These are phyloP conservation scores for Rhodotorula babjevae DNA, from an alignment of 768 basidiomycete species.

Conservation along the genomic window DNA sequence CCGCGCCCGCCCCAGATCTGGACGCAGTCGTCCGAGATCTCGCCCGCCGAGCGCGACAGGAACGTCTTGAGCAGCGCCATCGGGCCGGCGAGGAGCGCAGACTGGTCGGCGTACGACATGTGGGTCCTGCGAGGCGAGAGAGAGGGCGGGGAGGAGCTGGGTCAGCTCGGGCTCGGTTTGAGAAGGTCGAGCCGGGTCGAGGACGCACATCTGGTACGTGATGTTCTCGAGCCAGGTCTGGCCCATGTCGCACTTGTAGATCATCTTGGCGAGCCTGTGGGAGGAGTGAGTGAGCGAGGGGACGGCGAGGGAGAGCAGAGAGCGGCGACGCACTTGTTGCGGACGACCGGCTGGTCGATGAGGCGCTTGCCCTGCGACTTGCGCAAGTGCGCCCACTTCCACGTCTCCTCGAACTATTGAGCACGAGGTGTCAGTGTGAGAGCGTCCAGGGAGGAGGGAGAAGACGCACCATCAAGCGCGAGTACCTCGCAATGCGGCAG, in stretches of 20 bases:
- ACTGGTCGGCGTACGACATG: constrained; percentile 22
- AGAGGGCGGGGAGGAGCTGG: too few species aligned
- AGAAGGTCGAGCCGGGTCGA: neutral
- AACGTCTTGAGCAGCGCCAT: constrained; percentile 26
- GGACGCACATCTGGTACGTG: constrained; percentile 58
- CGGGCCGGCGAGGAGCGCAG: constrained; percentile 14
- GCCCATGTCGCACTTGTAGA: constrained; percentile 70
- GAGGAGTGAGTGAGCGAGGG: neutral
- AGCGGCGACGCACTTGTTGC: constrained; percentile 56
- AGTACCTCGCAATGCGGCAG: constrained; percentile 48
- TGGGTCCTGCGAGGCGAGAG: constrained; percentile 8
- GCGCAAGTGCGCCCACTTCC: constrained; percentile 78
- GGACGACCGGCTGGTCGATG: constrained; percentile 72
- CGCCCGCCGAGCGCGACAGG: constrained; percentile 7
- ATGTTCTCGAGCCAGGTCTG: constrained; percentile 84
- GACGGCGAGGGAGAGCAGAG: neutral
- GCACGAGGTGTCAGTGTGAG: neutral
- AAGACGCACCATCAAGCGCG: constrained; percentile 9
- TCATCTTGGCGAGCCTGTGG: constrained; percentile 68
- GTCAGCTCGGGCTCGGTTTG: neutral
- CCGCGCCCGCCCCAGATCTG: constrained; percentile 80
- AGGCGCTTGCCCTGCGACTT: constrained; percentile 87
- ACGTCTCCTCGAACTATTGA: constrained; percentile 17
- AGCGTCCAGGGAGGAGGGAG: too few species aligned
- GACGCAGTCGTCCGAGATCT: constrained; percentile 58